phyloP scores from a whole-genome alignment of 768 basidiomycete species.

The Pisolithus albus region DNA sequence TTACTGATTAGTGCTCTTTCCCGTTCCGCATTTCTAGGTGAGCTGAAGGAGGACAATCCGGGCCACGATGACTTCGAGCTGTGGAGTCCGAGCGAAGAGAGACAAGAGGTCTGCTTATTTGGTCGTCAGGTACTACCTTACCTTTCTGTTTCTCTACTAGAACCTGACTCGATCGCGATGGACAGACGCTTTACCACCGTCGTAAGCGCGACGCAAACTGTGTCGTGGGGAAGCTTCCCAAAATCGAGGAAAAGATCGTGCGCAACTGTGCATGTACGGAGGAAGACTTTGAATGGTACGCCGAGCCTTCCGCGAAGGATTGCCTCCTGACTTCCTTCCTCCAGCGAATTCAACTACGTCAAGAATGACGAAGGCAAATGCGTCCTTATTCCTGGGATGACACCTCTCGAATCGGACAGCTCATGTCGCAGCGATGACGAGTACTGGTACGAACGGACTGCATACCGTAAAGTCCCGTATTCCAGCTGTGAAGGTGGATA shows the following conservation, averaged over 20 bases:
- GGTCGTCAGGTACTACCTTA: conserved; percentile 64
- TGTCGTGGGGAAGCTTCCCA: conserved; percentile 67
- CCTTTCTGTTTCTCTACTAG: neutral
- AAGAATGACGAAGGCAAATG: conserved; percentile 67
- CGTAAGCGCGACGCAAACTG: conserved; percentile 75
- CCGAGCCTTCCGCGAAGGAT: neutral
- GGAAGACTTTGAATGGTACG: conserved; percentile 93
- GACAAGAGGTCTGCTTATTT: conserved; percentile 86
- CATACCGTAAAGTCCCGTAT: conserved; percentile 85
- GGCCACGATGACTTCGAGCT: conserved; percentile 90
- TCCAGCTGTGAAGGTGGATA: conserved; percentile 80
- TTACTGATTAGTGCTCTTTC: neutral
- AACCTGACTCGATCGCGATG: neutral
- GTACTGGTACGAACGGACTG: conserved; percentile 91
- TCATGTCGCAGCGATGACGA: conserved; percentile 57
- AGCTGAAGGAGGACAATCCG: conserved; percentile 61
- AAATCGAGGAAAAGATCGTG: conserved; percentile 45
- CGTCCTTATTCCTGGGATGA: conserved; percentile 65
- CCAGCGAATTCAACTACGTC: conserved; percentile 88
- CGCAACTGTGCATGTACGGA: conserved; percentile 66
- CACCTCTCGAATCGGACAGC: conserved; percentile 54
- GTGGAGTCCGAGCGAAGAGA: conserved; percentile 90
- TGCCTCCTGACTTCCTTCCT: neutral
- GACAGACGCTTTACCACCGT: conserved; percentile 85
- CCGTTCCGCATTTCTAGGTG: conserved; percentile 40